Evolutionary conservation across 2,329 filamentous ascomycete genomes (phyloP).

Genomic region (Calonectria pseudoreteaudii): DNA sequence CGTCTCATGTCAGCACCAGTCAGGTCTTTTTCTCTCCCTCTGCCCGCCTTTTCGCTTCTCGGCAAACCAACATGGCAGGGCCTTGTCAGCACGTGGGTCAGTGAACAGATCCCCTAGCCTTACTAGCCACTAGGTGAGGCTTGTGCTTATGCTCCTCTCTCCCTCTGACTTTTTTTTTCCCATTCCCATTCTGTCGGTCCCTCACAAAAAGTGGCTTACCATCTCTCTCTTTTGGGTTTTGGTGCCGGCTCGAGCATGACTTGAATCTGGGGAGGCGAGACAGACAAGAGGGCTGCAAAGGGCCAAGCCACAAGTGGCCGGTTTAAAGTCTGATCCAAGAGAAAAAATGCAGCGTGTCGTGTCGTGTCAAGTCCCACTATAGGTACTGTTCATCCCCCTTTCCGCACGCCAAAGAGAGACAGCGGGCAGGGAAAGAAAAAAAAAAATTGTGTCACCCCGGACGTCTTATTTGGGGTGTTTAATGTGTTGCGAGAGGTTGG

Average conservation of each 20-base stretch:
- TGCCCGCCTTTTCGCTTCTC: constrained; percentile 9
- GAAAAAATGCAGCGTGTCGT: background rate
- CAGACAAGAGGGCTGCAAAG: background rate
- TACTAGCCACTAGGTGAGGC: constrained; percentile 11
- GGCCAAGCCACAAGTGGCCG: background rate
- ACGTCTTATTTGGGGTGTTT: background rate
- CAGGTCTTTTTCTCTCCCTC: background rate
- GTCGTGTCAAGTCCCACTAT: background rate
- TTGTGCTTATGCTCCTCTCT: constrained; percentile 1
- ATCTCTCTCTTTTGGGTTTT: background rate
- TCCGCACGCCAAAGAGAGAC: background rate
- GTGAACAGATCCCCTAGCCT: constrained; percentile 7
- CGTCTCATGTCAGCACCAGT: constrained; percentile 7
- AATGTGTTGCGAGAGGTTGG: background rate
- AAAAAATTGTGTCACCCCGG: background rate
- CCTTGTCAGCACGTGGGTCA: constrained; percentile 7
- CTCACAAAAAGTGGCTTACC: background rate
- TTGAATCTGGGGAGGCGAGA: background rate
- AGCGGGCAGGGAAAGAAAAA: background rate
- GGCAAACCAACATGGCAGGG: background rate
- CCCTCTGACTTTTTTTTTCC: background rate
- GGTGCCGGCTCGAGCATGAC: background rate
- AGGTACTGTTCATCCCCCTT: background rate
- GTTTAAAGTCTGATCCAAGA: background rate
- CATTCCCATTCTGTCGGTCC: background rate